A percentile compares a stretch with the other conserved stretches of the same genome.
Conservation (phyloP, 2,329 filamentous ascomycete genomes). For the Coniochaeta sp. region DNA sequence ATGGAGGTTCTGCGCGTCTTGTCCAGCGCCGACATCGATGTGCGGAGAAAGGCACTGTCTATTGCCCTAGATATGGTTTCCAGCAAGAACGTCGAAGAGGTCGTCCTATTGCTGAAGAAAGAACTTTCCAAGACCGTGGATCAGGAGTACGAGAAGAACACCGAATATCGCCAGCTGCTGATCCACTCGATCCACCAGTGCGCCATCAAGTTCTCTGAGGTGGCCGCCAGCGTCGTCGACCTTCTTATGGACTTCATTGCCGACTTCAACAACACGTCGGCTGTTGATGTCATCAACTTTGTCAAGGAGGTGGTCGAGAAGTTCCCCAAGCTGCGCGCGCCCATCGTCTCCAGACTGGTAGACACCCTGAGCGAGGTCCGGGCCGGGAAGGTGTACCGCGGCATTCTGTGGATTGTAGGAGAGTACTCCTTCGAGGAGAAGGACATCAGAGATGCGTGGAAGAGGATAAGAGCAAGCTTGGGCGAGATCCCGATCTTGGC, state of each 20-base stretch:
- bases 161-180: constrained; percentile 86
- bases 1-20: constrained; percentile 97
- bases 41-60: constrained; percentile 81
- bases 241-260: constrained; percentile 98
- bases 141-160: constrained; percentile 97
- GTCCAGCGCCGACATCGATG: constrained; percentile 92
- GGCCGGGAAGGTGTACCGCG: constrained; percentile 93
- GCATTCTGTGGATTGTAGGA: constrained; percentile 94
- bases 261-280: constrained; percentile 95
- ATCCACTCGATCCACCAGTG: constrained; percentile 98
- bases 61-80: constrained; percentile 97
- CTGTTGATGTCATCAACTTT: constrained; percentile 96
- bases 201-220: constrained; percentile 98
- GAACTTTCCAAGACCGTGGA: constrained; percentile 96
- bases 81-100: constrained; percentile 97
- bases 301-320: constrained; percentile 99
- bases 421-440: constrained; percentile 93
- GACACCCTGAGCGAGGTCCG: constrained; percentile 88
- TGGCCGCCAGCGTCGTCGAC: constrained; percentile 92
- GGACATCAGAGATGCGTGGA: constrained; percentile 95
- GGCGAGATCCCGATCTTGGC: constrained; percentile 96
- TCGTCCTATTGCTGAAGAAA: constrained; percentile 93
- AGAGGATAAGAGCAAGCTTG: constrained; percentile 83
- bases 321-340: constrained; percentile 81
- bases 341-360: constrained; percentile 83